These are phyloP conservation scores for Primulina eburnea DNA, from an alignment of 257 asterid genomes.

Conservation along the genomic window DNA sequence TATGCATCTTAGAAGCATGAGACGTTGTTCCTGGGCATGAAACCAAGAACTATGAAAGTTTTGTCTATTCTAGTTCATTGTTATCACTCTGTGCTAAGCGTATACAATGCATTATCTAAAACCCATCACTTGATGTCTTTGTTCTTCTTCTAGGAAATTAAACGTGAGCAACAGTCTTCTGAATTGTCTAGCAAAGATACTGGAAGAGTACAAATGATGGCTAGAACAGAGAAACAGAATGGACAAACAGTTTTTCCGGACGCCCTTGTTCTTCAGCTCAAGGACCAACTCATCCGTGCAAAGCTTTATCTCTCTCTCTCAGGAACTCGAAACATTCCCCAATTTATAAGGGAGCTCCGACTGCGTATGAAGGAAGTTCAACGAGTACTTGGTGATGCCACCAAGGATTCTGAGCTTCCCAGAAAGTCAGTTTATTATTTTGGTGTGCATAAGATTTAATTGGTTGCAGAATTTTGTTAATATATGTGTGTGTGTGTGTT, in stretches of 20 bases:
- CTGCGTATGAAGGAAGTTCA: slow-evolving; percentile 52
- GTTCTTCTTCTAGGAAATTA: slow-evolving; percentile 30
- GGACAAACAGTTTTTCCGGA: slow-evolving; percentile 28
- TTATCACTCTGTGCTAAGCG: not conserved
- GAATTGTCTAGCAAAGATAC: slow-evolving; percentile 20
- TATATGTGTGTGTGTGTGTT: no score
- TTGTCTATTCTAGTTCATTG: slow-evolving; percentile 7
- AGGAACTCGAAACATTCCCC: slow-evolving; percentile 45
- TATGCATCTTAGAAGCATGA: not conserved
- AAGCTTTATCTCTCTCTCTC: slow-evolving; percentile 48
- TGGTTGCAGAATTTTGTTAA: not conserved
- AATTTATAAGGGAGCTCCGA: slow-evolving; percentile 51
- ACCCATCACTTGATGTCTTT: slow-evolving; percentile 13
- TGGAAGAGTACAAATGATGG: slow-evolving; percentile 28
- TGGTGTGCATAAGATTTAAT: not conserved
- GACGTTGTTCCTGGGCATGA: not conserved
- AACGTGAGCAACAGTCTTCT: slow-evolving; percentile 19
- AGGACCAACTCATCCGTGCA: slow-evolving; percentile 55
- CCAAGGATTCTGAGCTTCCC: slow-evolving; percentile 55
- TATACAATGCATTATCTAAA: not conserved
- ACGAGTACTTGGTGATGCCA: slow-evolving; percentile 47
- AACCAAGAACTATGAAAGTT: not conserved
- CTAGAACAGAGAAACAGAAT: slow-evolving; percentile 31
- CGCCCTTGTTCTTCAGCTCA: slow-evolving; percentile 45
- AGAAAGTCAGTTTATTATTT: slow-evolving; percentile 38